These are phyloP conservation scores for Blastomyces silverae DNA, from an alignment of 2,329 filamentous ascomycete species.

Conservation along the genomic window DNA sequence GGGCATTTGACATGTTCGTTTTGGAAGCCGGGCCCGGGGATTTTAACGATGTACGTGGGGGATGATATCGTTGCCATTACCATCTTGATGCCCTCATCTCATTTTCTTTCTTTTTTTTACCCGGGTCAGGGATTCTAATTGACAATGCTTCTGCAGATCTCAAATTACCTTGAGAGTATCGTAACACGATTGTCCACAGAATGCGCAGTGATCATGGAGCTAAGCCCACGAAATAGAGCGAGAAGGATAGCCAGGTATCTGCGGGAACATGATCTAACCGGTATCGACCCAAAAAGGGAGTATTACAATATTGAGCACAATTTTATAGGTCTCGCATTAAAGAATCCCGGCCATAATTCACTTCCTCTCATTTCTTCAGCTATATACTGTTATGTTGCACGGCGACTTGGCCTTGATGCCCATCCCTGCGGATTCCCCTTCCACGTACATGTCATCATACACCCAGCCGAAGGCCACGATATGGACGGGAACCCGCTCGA, in stretches of 20 bases:
- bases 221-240: slow-evolving; percentile 62
- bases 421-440: slow-evolving; percentile 74
- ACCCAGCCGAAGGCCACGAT: slow-evolving; percentile 53
- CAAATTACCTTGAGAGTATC: slow-evolving; percentile 58
- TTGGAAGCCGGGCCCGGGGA: slow-evolving; percentile 66
- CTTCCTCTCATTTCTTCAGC: slow-evolving; percentile 79
- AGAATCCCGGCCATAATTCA: slow-evolving; percentile 65
- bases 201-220: slow-evolving; percentile 48
- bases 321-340: slow-evolving; percentile 75
- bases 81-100: slow-evolving; percentile 19
- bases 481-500: slow-evolving; percentile 48
- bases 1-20: slow-evolving; percentile 85
- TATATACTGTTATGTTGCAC: slow-evolving; percentile 76
- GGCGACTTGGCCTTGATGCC: slow-evolving; percentile 66
- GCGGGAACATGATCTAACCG: slow-evolving; percentile 59
- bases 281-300: slow-evolving; percentile 58
- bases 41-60: slow-evolving; percentile 56
- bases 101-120: neutral
- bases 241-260: slow-evolving; percentile 63
- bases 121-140: neutral
- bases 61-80: slow-evolving; percentile 9
- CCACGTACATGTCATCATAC: slow-evolving; percentile 76
- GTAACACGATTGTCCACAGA: slow-evolving; percentile 51
- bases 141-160: slow-evolving; percentile 45
- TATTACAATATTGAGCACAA: slow-evolving; percentile 82